These are phyloP conservation scores for Hyphodiscus hymeniophilus DNA, from an alignment of 495 filamentous ascomycete genomes.

Conservation along the genomic window DNA sequence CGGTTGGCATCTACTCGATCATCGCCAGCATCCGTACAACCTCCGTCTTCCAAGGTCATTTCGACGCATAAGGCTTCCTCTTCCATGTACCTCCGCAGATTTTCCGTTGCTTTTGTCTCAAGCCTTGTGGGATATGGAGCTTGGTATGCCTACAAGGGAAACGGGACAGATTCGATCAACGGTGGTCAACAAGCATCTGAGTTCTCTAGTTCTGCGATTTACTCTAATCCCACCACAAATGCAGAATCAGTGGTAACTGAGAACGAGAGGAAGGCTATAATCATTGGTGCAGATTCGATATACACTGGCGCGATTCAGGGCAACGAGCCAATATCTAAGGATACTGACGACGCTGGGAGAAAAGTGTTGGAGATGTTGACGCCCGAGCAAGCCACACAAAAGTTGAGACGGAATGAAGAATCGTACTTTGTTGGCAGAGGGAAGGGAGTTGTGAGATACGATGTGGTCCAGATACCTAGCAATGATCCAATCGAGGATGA, in stretches of 20 bases:
- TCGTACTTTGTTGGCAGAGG: slow-evolving; percentile 87
- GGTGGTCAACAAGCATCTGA: slow-evolving; percentile 4
- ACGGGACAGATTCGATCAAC: not conserved
- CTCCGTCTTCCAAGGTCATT: slow-evolving; percentile 23
- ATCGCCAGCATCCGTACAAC: slow-evolving; percentile 23
- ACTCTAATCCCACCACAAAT: slow-evolving; percentile 5
- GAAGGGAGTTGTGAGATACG: slow-evolving; percentile 87
- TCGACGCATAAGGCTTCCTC: slow-evolving; percentile 29
- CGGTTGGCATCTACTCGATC: slow-evolving; percentile 32
- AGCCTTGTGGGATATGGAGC: slow-evolving; percentile 56
- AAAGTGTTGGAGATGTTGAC: slow-evolving; percentile 92
- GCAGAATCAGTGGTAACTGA: not conserved
- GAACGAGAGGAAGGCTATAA: slow-evolving; percentile 41
- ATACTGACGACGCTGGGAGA: slow-evolving; percentile 68
- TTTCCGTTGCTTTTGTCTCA: slow-evolving; percentile 53
- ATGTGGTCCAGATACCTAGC: slow-evolving; percentile 88
- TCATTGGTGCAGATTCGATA: slow-evolving; percentile 76
- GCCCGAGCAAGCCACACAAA: slow-evolving; percentile 87
- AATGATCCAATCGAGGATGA: slow-evolving; percentile 99
- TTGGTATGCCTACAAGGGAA: slow-evolving; percentile 51
- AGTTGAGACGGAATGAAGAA: slow-evolving; percentile 80
- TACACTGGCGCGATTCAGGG: slow-evolving; percentile 75
- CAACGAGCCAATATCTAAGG: slow-evolving; percentile 77
- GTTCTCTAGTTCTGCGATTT: slow-evolving; percentile 4
- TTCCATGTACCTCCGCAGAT: slow-evolving; percentile 58